Conservation (phyloP, 805 yeast genomes). For the Kodamaea hsintzibuensis region DNA sequence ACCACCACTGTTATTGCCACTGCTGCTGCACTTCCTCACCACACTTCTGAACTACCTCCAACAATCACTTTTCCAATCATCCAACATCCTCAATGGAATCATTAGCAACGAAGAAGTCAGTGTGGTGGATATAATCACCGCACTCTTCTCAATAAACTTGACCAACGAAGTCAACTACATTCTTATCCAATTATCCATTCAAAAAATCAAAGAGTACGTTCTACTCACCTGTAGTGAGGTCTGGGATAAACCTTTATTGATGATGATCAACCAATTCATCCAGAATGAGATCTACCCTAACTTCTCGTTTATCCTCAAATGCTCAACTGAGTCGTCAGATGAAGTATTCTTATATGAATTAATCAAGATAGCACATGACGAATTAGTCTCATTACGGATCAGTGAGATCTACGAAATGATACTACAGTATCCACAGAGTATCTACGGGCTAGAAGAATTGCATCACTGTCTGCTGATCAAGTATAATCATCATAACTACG, state of each 20-base stretch:
- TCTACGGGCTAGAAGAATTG: constrained; percentile 57
- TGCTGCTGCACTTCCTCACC: constrained; percentile 3
- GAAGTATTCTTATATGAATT: constrained; percentile 26
- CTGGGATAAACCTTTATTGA: constrained; percentile 43
- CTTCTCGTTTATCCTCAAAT: constrained; percentile 21
- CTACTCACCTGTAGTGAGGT: constrained; percentile 26
- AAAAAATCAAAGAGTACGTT: constrained; percentile 35
- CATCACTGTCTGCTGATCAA: constrained; percentile 47
- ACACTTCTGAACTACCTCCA: constrained; percentile 10
- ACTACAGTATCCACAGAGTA: constrained; percentile 51
- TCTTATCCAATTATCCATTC: constrained; percentile 39
- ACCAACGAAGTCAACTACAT: constrained; percentile 24
- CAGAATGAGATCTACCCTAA: constrained; percentile 38
- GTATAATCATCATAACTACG: constrained; percentile 11
- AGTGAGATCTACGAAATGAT: constrained; percentile 62
- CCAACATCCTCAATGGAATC: constrained; percentile 1
- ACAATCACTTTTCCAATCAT: constrained; percentile 6
- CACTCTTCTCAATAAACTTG: constrained; percentile 21
- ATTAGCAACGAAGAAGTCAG: not conserved
- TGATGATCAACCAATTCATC: constrained; percentile 38
- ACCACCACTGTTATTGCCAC: not conserved
- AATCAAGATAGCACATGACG: constrained; percentile 38
- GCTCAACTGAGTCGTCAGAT: constrained; percentile 11
- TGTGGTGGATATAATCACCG: constrained; percentile 4
- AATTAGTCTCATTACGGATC: constrained; percentile 49